Evolutionary conservation across 1,284 basidiomycete genomes (phyloP).

Genomic region (Pascua sp.): DNA sequence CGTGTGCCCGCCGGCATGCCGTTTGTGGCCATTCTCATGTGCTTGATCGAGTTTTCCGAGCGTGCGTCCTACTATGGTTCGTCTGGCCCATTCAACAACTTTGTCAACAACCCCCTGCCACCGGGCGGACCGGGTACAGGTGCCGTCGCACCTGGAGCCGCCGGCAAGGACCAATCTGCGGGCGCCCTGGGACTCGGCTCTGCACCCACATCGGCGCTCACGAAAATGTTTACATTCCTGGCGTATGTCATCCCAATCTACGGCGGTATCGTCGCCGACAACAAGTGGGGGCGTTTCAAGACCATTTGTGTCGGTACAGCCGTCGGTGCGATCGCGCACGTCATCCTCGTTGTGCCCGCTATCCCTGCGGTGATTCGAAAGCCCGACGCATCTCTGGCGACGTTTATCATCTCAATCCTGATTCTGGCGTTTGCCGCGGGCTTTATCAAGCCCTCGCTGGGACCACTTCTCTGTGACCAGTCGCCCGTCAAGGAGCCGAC

Average conservation of each 20-base stretch:
- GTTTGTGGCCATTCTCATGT: conserved; percentile 26
- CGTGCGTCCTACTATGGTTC: conserved; percentile 29
- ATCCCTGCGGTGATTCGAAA: conserved; percentile 41
- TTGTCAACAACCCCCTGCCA: conserved; percentile 55
- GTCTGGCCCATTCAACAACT: conserved; percentile 24
- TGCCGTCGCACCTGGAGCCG: conserved; percentile 65
- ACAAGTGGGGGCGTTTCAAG: conserved; percentile 67
- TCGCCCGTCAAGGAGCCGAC: conserved; percentile 42
- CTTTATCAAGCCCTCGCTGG: conserved; percentile 49
- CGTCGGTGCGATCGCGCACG: conserved; percentile 41
- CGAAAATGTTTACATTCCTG: conserved; percentile 37
- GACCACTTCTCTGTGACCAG: conserved; percentile 49
- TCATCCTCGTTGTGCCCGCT: conserved; percentile 42
- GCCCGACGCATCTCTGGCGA: conserved; percentile 14
- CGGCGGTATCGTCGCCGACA: conserved; percentile 58
- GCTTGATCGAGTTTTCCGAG: conserved; percentile 47
- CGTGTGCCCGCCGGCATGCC: conserved; percentile 11
- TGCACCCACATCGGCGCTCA: conserved; percentile 30
- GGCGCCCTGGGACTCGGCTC: conserved; percentile 52
- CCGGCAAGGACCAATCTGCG: conserved; percentile 57
- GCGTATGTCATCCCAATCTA: conserved; percentile 34
- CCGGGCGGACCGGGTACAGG: conserved; percentile 61
- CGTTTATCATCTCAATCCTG: conserved; percentile 47
- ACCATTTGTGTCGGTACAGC: conserved; percentile 57
- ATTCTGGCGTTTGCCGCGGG: conserved; percentile 47